A percentile compares a stretch with the other conserved stretches of the same genome.
phyloP scores from a whole-genome alignment of 2,329 filamentous ascomycete genomes.

The Zymoseptoria brevis region DNA sequence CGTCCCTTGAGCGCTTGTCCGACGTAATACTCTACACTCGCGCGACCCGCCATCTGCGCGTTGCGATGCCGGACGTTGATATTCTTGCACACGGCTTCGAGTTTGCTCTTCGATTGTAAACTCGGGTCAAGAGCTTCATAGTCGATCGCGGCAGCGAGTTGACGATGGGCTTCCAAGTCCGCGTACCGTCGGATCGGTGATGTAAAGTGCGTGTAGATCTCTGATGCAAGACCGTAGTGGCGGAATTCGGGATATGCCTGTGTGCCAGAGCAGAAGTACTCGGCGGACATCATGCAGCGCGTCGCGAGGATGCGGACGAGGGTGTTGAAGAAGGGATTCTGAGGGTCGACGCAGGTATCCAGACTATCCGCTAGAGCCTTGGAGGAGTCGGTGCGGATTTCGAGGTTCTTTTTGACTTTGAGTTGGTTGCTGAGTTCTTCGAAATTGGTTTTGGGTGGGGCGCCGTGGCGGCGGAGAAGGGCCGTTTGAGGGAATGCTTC shows the following conservation, averaged over 20 bases:
- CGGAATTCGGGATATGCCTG: conserved; percentile 90
- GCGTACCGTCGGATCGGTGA: conserved; percentile 95
- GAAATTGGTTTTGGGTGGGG: conserved; percentile 92
- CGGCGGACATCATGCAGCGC: conserved; percentile 97
- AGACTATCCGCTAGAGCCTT: conserved; percentile 90
- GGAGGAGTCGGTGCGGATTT: conserved; percentile 76
- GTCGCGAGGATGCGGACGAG: conserved; percentile 95
- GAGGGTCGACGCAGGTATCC: conserved; percentile 69
- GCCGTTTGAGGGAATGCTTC: conserved; percentile 91
- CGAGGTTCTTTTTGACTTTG: conserved; percentile 72
- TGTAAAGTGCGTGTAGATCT: conserved; percentile 98
- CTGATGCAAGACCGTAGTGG: conserved; percentile 90
- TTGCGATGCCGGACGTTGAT: conserved; percentile 97
- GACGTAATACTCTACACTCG: conserved; percentile 95
- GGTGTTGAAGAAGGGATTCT: conserved; percentile 96
- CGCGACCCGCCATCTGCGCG: conserved; percentile 87
- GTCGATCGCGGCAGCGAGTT: conserved; percentile 89
- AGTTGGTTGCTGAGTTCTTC: conserved; percentile 89
- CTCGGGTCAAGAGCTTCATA: conserved; percentile 81
- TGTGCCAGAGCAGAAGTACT: conserved; percentile 94
- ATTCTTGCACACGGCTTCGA: conserved; percentile 94
- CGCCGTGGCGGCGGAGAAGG: conserved; percentile 81
- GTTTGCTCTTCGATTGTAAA: conserved; percentile 70
- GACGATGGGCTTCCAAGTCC: conserved; percentile 88
- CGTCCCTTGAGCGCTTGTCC: conserved; percentile 84